Evolutionary conservation across 164 flowering plant genomes (phyloP), one percentile per base, ranked within the genome.

Genomic region (Annona squamosa): DNA sequence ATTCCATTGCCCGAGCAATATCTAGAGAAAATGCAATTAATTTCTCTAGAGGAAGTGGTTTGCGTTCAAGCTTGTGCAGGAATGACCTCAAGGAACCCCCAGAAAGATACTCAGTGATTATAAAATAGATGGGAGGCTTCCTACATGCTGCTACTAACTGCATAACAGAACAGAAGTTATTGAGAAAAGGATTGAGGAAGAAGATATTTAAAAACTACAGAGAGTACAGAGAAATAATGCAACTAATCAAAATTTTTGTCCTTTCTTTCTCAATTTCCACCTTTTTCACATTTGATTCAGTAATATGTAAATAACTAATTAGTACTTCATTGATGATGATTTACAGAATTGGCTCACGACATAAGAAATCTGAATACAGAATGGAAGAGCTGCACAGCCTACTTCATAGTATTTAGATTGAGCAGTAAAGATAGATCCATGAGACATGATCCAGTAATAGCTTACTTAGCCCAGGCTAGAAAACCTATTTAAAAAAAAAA

Each of bases 1-100:
- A 95, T 74, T 93, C 94, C 97, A 93, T 88, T 73, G 96, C 99
- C 5, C 88, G 86, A 68, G 96, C 94, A 73, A 95, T 88, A 65
- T 95, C 97, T 65, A 93, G 80, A 59, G 97, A 91, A 79, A 87
- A 69, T 3, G 82, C 64, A 46, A 93, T 81, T 44, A 86, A 17
- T 75, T 89, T 90, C 47, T 79, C 73, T 59, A 91, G 77, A 26
- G 93, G 84, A 68, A 93, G 86, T 19, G 87, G 64, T 64, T 83
- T 85, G 4, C 76, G 84, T 81, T 87, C 91, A 6, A 86, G 87
- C 77, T 87, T 91, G 85, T 87, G 97, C 70, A 93, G 76, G 77
- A 81, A 88, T 64, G 91, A 85, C 81, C 99, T 89, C 84, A 95
- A 79, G 19, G 96, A 93, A 72, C 99, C 99, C 69, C 88, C 90